Base-by-base conservation (phyloP, 345 rosid genomes). In the Gossypium longicalyx region DNA sequence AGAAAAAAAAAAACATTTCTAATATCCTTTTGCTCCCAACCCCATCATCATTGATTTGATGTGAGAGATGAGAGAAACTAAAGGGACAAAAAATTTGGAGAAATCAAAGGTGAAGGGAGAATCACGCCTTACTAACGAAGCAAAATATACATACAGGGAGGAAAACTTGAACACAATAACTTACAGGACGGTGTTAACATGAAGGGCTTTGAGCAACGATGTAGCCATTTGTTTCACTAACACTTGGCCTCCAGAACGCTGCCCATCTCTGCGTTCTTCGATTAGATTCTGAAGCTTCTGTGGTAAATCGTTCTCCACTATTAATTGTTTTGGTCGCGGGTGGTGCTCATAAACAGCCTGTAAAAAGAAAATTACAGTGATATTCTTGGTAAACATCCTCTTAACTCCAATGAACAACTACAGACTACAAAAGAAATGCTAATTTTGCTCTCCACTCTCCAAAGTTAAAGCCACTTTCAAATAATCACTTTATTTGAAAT, bases 311-410 rank as follows among this genome's bases (percentile, higher is more conserved):
- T 93, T 95, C 91, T 95, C 99, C 76, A 95, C 96, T 3, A 95
- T 95, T 88, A 95, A 80, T 72, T 95, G 98, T 77, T 95, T 95
- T 22, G 99, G 99, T 58, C 91, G 86, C 3, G 99, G 99, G 77
- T 95, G 99, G 79, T 95, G 99, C 93, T 95, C 99, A 58, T 95
- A 95, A n/a, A 95, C 99, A 66, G 98, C 94, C 99, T 95, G 83
- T 51, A 60, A 73, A 8, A 52, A 74, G 12, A 58, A 61, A 66
- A 43, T 25, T 8, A 74, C 17, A 54, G 11, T 53, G 15, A 22
- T 43, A 5, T 66, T 43, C 53, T 13, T 16, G 2, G 23, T 66
- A 25, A 16, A 48, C 43, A 53, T 68, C 58, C 22, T 16, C 43
- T 15, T 6, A 29, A 62, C 45, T 62, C 12, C 67, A 62, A 3